phyloP scores from a whole-genome alignment of 768 basidiomycete species.

The Trichaptum fuscoviolaceum region DNA sequence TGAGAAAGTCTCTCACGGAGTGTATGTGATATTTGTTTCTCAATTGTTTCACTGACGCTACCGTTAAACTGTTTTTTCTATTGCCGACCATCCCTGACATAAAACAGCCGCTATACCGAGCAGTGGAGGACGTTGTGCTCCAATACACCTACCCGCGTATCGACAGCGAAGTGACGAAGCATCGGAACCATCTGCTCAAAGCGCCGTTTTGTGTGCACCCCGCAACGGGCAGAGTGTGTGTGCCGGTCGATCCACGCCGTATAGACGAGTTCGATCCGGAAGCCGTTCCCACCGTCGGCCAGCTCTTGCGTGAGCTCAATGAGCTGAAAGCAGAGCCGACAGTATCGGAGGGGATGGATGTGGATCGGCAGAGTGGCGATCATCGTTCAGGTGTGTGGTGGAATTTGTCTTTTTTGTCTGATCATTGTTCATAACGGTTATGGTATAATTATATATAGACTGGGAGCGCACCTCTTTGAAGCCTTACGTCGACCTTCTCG shows the following conservation, averaged over 20 bases:
- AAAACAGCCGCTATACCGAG: constrained; percentile 30
- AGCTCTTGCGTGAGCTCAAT: constrained; percentile 80
- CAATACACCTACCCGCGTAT: constrained; percentile 95
- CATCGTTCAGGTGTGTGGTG: constrained; percentile 43
- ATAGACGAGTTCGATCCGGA: constrained; percentile 84
- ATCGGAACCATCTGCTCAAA: constrained; percentile 96
- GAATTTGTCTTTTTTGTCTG: neutral
- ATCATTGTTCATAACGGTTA: constrained; percentile 7
- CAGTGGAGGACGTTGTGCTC: constrained; percentile 83
- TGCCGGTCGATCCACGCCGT: constrained; percentile 75
- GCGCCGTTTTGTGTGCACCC: constrained; percentile 97
- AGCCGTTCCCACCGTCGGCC: constrained; percentile 78
- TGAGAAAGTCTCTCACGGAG: neutral
- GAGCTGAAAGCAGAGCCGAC: constrained; percentile 16
- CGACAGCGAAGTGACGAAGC: constrained; percentile 96
- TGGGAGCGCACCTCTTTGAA: constrained; percentile 87
- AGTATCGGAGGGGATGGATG: constrained; percentile 12
- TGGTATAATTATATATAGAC: constrained; percentile 35
- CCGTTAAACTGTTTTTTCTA: neutral
- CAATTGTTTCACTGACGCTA: no score
- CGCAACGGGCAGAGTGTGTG: constrained; percentile 91
- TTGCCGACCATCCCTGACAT: constrained; percentile 14
- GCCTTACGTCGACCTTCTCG: constrained; percentile 86
- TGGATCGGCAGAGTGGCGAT: constrained; percentile 23
- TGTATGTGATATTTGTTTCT: no score